Conservation (phyloP, 1,284 basidiomycete species). For the Naganishia sp. region DNA sequence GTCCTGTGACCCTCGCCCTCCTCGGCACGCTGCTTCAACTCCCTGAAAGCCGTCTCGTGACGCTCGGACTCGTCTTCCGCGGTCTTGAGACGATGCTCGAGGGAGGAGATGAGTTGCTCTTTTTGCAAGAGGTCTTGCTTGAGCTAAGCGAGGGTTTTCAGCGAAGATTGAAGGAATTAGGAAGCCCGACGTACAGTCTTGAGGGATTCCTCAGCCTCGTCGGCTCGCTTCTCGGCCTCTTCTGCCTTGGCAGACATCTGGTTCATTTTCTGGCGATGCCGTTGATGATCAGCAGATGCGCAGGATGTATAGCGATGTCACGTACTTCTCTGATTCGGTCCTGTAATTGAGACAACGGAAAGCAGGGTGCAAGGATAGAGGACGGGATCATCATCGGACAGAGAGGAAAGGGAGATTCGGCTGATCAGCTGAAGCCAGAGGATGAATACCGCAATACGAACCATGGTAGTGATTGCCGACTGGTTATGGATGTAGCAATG, state of each 20-base stretch:
- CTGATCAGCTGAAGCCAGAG: no score
- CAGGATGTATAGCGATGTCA: not conserved
- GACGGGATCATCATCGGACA: no score
- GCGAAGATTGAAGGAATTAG: not conserved
- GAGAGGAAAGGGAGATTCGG: no score
- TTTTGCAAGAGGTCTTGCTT: conserved; percentile 78
- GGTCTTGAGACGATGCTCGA: conserved; percentile 72
- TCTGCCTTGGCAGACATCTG: conserved; percentile 85
- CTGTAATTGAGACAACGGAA: conserved; percentile 37
- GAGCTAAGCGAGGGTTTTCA: conserved; percentile 44
- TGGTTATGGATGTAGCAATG: no score
- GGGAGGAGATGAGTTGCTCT: conserved; percentile 85
- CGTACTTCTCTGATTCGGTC: conserved; percentile 62
- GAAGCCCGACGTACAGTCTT: conserved; percentile 60
- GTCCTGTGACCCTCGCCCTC: conserved; percentile 75
- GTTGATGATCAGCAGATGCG: not conserved
- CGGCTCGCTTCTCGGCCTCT: conserved; percentile 72
- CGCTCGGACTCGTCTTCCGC: conserved; percentile 76
- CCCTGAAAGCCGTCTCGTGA: conserved; percentile 69
- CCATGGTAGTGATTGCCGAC: no score
- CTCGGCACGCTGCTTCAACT: conserved; percentile 68
- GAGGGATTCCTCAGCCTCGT: conserved; percentile 78
- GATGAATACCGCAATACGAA: no score
- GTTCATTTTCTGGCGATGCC: conserved; percentile 58
- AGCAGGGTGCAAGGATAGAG: no score